Percentiles rank a stretch among this genome's conserved stretches.
Evolutionary conservation across 2,329 filamentous ascomycete species (phyloP).

Genomic region (Arthrobotrys conoides): DNA sequence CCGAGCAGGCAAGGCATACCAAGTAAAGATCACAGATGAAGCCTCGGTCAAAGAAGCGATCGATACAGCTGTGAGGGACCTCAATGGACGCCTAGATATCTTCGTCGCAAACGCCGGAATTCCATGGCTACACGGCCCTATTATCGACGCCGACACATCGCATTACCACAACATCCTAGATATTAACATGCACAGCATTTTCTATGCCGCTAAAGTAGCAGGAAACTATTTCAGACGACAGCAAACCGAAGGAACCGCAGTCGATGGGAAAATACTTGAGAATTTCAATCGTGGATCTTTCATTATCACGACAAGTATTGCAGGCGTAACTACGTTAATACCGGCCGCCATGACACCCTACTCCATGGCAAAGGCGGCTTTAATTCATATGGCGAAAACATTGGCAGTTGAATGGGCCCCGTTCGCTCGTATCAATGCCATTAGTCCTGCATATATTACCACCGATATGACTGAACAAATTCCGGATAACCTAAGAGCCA

Average conservation of each 20-base stretch:
- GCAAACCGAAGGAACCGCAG: constrained; percentile 34
- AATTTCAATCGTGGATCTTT: constrained; percentile 77
- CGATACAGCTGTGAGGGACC: constrained; percentile 73
- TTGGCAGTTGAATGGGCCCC: constrained; percentile 82
- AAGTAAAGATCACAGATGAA: constrained; percentile 74
- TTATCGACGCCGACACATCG: constrained; percentile 20
- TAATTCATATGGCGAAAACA: constrained; percentile 72
- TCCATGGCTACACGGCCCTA: constrained; percentile 70
- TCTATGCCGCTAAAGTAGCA: constrained; percentile 81
- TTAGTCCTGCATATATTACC: constrained; percentile 82
- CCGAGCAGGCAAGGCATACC: constrained; percentile 68
- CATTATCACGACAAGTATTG: constrained; percentile 83
- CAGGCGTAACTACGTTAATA: constrained; percentile 81
- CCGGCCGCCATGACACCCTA: constrained; percentile 82
- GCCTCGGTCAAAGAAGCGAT: constrained; percentile 72
- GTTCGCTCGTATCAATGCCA: constrained; percentile 79
- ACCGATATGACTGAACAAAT: constrained; percentile 80
- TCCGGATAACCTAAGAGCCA: constrained; percentile 76
- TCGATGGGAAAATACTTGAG: constrained; percentile 70
- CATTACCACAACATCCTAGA: constrained; percentile 72
- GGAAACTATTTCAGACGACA: constrained; percentile 79
- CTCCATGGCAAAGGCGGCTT: constrained; percentile 79
- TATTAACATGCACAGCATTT: constrained; percentile 82
- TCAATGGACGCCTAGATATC: constrained; percentile 81
- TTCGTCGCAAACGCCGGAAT: constrained; percentile 86